A percentile compares a stretch with the other conserved stretches of the same genome.
phyloP scores from a whole-genome alignment of 1,284 basidiomycete genomes.

The Athelia psychrophila region DNA sequence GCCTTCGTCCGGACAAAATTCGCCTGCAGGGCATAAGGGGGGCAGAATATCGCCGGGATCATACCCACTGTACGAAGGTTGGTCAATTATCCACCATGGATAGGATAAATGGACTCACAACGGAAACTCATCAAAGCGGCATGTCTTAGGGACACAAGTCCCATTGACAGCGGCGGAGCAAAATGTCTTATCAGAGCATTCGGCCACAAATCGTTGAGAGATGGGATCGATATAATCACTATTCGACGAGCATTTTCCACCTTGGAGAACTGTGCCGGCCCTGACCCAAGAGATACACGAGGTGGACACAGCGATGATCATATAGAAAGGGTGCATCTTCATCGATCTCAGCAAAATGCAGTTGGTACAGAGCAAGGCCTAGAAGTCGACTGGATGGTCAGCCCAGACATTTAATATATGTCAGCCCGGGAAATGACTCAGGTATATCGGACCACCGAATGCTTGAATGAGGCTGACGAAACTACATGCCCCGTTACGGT shows the following conservation, averaged over 20 bases:
- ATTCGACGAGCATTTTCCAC: not conserved
- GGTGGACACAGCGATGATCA: too few species aligned
- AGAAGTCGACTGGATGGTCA: too few species aligned
- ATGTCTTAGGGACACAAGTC: constrained; percentile 45
- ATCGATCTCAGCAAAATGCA: too few species aligned
- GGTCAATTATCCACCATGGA: not conserved
- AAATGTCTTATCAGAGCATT: constrained; percentile 63
- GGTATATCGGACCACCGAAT: too few species aligned
- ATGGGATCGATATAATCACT: constrained; percentile 55
- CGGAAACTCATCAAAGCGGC: constrained; percentile 65
- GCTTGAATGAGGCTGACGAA: too few species aligned
- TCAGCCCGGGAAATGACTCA: too few species aligned
- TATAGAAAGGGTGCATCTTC: too few species aligned
- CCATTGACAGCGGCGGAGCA: constrained; percentile 45
- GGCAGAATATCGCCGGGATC: constrained; percentile 44
- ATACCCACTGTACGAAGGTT: constrained; percentile 34
- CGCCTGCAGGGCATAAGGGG: constrained; percentile 48
- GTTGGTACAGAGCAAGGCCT: too few species aligned
- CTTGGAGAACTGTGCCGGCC: not conserved
- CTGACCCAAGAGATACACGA: not conserved
- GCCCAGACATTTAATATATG: too few species aligned
- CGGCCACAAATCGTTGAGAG: constrained; percentile 60
- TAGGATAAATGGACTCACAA: constrained; percentile 22
- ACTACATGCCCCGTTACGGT: too few species aligned
- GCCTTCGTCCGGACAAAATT: constrained; percentile 74